Evolutionary conservation across 805 yeast genomes (phyloP), one percentile per base, ranked within the genome.

Genomic region (Zygosaccharomyces lentus): DNA sequence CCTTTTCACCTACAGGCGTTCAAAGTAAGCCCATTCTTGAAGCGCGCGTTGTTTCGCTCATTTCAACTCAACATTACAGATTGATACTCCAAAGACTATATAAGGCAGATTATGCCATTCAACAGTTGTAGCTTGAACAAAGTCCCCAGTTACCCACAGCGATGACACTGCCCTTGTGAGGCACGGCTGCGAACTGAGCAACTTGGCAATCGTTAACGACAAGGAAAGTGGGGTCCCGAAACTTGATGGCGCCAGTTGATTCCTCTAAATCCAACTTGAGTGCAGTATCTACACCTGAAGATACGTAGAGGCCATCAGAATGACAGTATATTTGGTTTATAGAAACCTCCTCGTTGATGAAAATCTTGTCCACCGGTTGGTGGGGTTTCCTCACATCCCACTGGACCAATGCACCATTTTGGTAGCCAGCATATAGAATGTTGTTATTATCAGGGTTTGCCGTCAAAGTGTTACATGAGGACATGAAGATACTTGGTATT

Each of bases 331-430:
- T 48, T 57, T 23, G 41, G 35, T 57, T 58, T 12, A 61, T 52
- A 9, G 58, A 46, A 6, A 45, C 45, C 6, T 56, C 56, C 32
- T 53, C 46, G 24, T 57, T 57, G 9, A 61, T 47, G 7, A 21
- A 19, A 7, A 48, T 37, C 19, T 34, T 39, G 6, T 49, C 48
- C 2, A 63, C 38, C 6, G 56, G 42, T n/a, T 37, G 45, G 4
- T 34, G 19, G 4, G 47, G 43, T 2, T 56, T 57, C 21, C 66
- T 56, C 25, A 68, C 26, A 57, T 75, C 75, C 79, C 79, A 76
- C 7, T 61, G 45, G 0, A 73, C 64, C 3, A 77, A 21, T 0
- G 44, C 46, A 0, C 70, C 74, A 41, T 59, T 52, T 9, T 54
- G 57, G 47, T 71, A 67, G 3, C 75, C 76, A 4, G 66, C 69